Evolutionary conservation across 805 yeast species (phyloP), one percentile per base, ranked within the genome.

Genomic region (Ascoidea tarda): DNA sequence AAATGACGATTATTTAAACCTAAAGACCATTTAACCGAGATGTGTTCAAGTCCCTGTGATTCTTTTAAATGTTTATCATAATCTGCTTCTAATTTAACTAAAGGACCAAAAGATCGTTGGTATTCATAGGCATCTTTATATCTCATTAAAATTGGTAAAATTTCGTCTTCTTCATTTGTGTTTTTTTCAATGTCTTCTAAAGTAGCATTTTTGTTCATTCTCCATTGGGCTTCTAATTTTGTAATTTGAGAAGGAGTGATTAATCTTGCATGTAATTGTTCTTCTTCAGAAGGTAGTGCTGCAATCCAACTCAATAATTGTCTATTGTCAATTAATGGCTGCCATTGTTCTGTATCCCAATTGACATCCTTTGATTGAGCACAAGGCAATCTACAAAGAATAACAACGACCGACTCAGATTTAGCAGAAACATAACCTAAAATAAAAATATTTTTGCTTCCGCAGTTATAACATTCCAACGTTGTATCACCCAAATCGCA

Each of bases 331-430:
- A 90, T 86, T 52, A 90, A 69, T 0, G 96, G 77, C 61, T 84
- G 87, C 97, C 97, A 90, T 55, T 85, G 84, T 47, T 73, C 77
- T 0, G 90, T 82, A 60, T 88, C 96, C 97, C 96, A 90, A 60
- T 82, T 81, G 33, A 76, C 68, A 64, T 84, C 87, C 58, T 84
- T 81, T 6, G 74, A 66, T 62, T 82, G 89, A 1, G 95, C 82
- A 66, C 97, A 90, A 0, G 96, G 96, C 52, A 87, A 71, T 53
- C 97, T 79, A 67, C 97, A 90, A 49, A 90, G 66, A 47, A 89
- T 75, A 5, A 90, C 96, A 54, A 90, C 90, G 46, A 88, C 89
- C 5, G 89, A 81, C 58, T 87, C 95, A 54, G 82, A 77, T 62
- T 86, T 87, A 4, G 96, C 96, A 32, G 89, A 76, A 14, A 90